Evolutionary conservation across 805 yeast species (phyloP), one percentile per base, ranked within the genome.

Genomic region (Starmerella vitae): DNA sequence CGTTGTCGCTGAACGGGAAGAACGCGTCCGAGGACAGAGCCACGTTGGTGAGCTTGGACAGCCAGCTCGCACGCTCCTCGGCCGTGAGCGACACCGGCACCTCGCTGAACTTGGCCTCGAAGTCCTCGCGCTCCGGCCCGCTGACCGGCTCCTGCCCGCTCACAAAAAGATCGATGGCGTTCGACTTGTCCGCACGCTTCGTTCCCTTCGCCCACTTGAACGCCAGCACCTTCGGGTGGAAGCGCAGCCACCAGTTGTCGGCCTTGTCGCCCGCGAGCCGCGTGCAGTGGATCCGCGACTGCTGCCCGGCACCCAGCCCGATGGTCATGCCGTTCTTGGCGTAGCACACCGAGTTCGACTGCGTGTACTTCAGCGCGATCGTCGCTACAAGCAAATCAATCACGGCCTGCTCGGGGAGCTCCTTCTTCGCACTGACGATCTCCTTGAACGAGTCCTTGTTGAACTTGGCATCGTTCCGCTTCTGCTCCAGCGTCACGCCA

Each of bases 1-100:
- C 94, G 59, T 91, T 91, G 64, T 91, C 99, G 50, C 97, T 91
- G 91, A 91, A 91, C 65, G 99, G 99, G 93, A 91, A 91, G 76
- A 91, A 91, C 21, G 99, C 99, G 61, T 91, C 99, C 3, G 96
- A 85, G 14, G 95, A 79, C 53, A 86, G 70, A 10, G 97, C 85
- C 41, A 91, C 99, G 53, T 82, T 76, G 43, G 67, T 73, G 61
- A 85, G 71, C 66, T 85, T 74, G 46, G 65, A 54, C 49, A 79
- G 64, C 97, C 97, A 91, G 54, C 81, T 94, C 48, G 67, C 66
- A 65, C 88, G 83, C 70, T 91, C 98, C 48, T 69, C 75, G 20
- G 62, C 64, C 37, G 94, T 77, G 52, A 91, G 70, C 38, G 94
- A 94, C 52, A 65, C 70, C 51, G 99, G 99, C 26, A 86, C 53